Base-by-base conservation (phyloP, 306 rosid genomes). In the Prunus campanulata region DNA sequence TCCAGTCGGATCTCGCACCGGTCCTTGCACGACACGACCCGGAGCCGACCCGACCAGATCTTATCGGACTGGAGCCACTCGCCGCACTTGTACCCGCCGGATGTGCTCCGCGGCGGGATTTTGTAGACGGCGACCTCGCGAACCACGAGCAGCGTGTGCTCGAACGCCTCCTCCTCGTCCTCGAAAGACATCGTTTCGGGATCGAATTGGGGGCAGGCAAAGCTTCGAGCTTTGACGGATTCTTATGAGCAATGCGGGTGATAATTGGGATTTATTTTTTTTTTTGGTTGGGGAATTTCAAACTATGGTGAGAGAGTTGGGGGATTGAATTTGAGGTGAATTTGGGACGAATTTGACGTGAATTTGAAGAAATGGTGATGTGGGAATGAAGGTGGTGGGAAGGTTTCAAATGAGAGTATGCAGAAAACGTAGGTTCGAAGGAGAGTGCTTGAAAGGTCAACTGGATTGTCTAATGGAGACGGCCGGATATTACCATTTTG, bases 1-100 rank as follows among this genome's bases (percentile, higher is more conserved):
- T 96, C 99, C 44, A 96, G 80, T 10, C 99, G 98, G 93, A 96
- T 96, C 97, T 96, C 99, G 70, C 99, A 96, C 29, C 97, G 96
- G 73, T 91, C 90, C 63, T 86, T 88, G 68, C 99, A 89, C 3
- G 97, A 96, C 0, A 92, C 98, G 39, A 96, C 98, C 13, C 99
- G 87, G 59, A 93, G 92, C 50, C 99, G 92, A 24, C 99, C 99
- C 54, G 98, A 78, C 98, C 99, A 96, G 85, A 96, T 92, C 91
- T 91, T 92, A 48, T 96, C 98, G 72, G 99, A 92, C 74, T 96
- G 99, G 2, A 96, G 93, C 99, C 99, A 96, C 83, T 96, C 99
- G 49, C 98, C 99, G 85, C 99, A 96, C 86, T 95, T 95, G 86
- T 89, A 96, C 52, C 99, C 99, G 54, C 97, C 97, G 78, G 99